phyloP scores from a whole-genome alignment of 73 alveolate species.

The Uronychia setigera region DNA sequence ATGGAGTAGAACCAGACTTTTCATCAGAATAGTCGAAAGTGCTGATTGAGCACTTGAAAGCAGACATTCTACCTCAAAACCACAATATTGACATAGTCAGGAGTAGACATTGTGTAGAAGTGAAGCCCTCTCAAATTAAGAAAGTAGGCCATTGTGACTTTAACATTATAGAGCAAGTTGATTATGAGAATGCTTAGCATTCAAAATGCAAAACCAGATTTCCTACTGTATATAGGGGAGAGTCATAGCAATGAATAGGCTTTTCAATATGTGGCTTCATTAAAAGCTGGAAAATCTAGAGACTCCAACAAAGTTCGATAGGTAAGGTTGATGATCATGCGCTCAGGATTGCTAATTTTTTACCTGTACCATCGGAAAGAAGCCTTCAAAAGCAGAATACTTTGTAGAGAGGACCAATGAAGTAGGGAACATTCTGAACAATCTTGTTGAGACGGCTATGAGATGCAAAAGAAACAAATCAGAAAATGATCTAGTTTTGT shows the following conservation, averaged over 20 bases:
- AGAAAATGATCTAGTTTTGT: slow-evolving; percentile 1
- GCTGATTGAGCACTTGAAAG: not conserved
- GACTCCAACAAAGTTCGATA: not conserved
- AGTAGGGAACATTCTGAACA: slow-evolving; percentile 57
- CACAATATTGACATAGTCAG: not conserved
- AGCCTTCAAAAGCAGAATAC: slow-evolving; percentile 73
- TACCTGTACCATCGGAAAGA: slow-evolving; percentile 72
- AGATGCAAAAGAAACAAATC: slow-evolving; percentile 12
- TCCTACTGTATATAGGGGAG: not conserved
- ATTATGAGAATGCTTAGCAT: not conserved
- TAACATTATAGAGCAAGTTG: not conserved
- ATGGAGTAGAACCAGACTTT: not conserved
- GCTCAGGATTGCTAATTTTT: slow-evolving; percentile 31
- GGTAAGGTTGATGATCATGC: not conserved
- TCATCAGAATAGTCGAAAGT: not conserved
- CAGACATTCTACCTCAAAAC: not conserved
- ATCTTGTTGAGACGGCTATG: not conserved
- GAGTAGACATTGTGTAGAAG: not conserved
- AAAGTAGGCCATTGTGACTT: not conserved
- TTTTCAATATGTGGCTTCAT: too few species aligned
- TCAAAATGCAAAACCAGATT: not conserved
- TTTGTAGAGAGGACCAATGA: slow-evolving; percentile 67
- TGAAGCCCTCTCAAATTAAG: not conserved
- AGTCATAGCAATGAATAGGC: not conserved
- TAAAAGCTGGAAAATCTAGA: not conserved